These are phyloP conservation scores for Euptelea pleiosperma DNA, from an alignment of 164 flowering plant genomes.

Conservation along the genomic window DNA sequence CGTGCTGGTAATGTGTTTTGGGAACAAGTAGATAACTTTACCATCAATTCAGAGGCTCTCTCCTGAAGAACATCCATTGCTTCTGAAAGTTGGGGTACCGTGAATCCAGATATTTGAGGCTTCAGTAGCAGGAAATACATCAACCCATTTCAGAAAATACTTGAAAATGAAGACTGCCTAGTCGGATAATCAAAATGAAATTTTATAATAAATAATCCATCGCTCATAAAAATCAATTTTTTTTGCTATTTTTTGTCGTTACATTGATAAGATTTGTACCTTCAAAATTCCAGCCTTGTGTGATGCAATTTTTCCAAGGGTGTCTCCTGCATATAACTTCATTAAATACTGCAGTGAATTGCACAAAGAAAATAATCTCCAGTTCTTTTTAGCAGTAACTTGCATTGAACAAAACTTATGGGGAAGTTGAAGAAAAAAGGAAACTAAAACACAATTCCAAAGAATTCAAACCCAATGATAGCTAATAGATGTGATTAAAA, in stretches of 20 bases:
- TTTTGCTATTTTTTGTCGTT: conserved; percentile 6
- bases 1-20: not conserved
- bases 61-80: conserved; percentile 78
- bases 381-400: not conserved
- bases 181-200: conserved; percentile 13
- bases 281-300: conserved; percentile 95
- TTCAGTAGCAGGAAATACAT: conserved; percentile 51
- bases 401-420: not conserved
- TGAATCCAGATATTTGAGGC: conserved; percentile 82
- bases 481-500: too few species aligned
- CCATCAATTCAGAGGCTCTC: conserved; percentile 52
- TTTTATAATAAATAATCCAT: conserved; percentile 17
- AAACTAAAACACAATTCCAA: not conserved
- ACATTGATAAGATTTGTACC: conserved; percentile 35
- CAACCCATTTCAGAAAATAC: conserved; percentile 47
- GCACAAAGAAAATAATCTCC: not conserved
- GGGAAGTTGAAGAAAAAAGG: too few species aligned
- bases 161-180: conserved; percentile 36
- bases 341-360: conserved; percentile 2
- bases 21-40: conserved; percentile 19
- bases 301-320: conserved; percentile 69
- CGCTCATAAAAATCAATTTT: not conserved
- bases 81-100: conserved; percentile 69
- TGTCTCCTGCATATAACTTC: conserved; percentile 56
- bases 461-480: not conserved